Evolutionary conservation across 2,329 filamentous ascomycete genomes (phyloP), one percentile per base, ranked within the genome.

Genomic region (Talaromyces verruculosus): DNA sequence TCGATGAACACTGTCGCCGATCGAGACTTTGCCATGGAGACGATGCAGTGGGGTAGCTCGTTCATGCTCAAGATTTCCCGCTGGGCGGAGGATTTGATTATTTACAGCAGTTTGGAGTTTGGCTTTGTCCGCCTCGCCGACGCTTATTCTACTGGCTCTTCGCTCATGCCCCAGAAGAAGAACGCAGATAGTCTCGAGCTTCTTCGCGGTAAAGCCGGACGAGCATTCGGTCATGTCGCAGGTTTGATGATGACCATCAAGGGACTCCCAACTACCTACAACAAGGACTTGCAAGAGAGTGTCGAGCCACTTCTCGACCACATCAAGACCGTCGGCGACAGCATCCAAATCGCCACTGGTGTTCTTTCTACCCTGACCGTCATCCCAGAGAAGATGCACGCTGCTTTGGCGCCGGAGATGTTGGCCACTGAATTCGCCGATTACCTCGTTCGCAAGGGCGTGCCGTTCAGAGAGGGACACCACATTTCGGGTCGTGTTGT

Each of bases 251-350:
- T 88, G 81, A 91, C 88, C 43, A 78, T 89, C 77, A 89, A 90
- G 78, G 90, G 90, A 65, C 85, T 95, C 33, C 91, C 91, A 1
- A 90, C 86, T 51, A 92, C 90, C 2, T 96, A 96, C 83, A 94
- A 96, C 83, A 96, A 96, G 80, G 92, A 96, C 77, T 80, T 96
- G n/a, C 92, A 97, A 79, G 92, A 96, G 80, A 89, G 87, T 66
- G 89, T 91, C 68, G 90, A 96, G 83, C 89, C 90, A n/a, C 87
- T 96, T 80, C 86, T 96, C 59, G 91, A 96, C 77, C 87, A 89
- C 76, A 86, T 93, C 78, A 91, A 93, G 84, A 94, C 91, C 5
- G 84, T 95, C 68, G 85, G 85, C 65, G 90, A 96, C 82, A 92
- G 90, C 74, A 85, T 96, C 64, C 88, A 90, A 77, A 96, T 96